Evolutionary conservation across 106 monocot species (phyloP).

Genomic region (Amphibolis antarctica): DNA sequence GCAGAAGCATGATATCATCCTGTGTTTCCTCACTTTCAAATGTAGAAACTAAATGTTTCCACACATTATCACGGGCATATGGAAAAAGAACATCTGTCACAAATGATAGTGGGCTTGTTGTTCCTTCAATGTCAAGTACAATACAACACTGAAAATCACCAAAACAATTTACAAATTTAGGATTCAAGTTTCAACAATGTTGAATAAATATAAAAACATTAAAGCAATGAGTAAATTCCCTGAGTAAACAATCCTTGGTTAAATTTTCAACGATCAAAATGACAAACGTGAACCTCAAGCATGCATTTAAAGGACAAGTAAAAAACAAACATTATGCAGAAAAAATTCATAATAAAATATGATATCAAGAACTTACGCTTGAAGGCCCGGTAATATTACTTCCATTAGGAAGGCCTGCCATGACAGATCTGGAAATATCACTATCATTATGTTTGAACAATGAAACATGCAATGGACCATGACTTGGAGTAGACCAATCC

Average conservation of each 20-base stretch:
- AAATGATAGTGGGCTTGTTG: conserved; percentile 95
- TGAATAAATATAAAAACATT: neutral
- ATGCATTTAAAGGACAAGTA: neutral
- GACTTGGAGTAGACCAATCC: conserved; percentile 69
- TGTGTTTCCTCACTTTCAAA: conserved; percentile 79
- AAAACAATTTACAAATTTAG: neutral
- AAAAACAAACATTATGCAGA: neutral
- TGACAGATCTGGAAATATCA: conserved; percentile 11
- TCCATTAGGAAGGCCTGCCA: conserved; percentile 25
- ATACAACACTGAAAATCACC: conserved; percentile 73
- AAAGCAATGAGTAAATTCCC: neutral
- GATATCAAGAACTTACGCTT: conserved; percentile 27
- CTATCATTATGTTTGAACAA: conserved; percentile 14
- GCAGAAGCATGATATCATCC: conserved; percentile 75
- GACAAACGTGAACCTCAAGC: neutral
- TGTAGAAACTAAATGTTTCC: conserved; percentile 68
- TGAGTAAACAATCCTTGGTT: too few species aligned
- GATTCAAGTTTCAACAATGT: too few species aligned
- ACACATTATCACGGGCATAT: conserved; percentile 84
- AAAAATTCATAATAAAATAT: too few species aligned
- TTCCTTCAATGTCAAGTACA: conserved; percentile 95
- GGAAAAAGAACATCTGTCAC: conserved; percentile 92
- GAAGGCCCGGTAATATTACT: conserved; percentile 23
- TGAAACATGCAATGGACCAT: conserved; percentile 31
- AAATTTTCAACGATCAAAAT: too few species aligned